These are phyloP conservation scores for Erodium trifolium DNA, from an alignment of 441 rosid species.

Conservation along the genomic window DNA sequence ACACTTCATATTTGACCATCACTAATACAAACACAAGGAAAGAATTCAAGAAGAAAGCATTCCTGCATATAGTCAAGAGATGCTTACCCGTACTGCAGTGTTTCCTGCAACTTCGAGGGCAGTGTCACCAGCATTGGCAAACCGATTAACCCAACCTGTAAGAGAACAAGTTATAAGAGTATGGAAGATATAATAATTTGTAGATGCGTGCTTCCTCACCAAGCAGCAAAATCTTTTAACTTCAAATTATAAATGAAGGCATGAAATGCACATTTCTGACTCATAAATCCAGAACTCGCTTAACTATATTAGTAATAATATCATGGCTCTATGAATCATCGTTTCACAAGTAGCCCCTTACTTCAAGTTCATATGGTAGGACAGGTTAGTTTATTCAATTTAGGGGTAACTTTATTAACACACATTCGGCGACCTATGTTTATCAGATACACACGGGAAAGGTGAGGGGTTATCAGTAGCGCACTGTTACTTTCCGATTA, in stretches of 20 bases:
- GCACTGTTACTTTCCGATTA: no score
- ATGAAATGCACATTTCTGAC: not conserved
- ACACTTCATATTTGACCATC: not conserved
- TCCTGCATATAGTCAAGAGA: no score
- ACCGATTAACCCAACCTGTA: constrained; percentile 96
- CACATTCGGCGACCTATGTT: no score
- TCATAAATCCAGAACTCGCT: not conserved
- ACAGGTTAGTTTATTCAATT: no score
- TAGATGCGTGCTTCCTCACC: not conserved
- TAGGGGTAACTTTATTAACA: no score
- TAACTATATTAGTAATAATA: not conserved
- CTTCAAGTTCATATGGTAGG: no score
- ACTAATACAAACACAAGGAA: not conserved
- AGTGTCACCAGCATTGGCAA: constrained; percentile 95
- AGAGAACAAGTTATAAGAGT: constrained; percentile 18
- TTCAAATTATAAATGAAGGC: not conserved
- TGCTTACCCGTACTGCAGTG: constrained; percentile 68
- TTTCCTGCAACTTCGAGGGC: constrained; percentile 90
- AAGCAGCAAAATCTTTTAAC: not conserved
- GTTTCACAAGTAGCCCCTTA: no score
- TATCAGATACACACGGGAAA: no score
- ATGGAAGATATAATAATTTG: not conserved
- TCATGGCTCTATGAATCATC: no score
- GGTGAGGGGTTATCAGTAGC: no score
- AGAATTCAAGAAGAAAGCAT: not conserved